These are phyloP conservation scores for Naganishia sp. DNA, from an alignment of 1,284 basidiomycete species.

Conservation along the genomic window DNA sequence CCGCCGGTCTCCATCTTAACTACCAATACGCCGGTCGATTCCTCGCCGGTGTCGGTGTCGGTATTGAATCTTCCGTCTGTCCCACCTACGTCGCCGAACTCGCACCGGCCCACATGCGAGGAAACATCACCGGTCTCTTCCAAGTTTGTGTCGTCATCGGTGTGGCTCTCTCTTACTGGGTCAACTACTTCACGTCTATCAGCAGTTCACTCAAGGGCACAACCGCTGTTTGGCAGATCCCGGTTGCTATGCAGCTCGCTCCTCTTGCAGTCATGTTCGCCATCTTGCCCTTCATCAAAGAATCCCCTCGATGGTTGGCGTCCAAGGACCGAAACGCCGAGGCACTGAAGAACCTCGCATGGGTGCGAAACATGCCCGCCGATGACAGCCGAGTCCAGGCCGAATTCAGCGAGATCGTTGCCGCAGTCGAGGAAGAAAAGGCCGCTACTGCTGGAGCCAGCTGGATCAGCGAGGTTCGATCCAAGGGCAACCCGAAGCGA, in stretches of 20 bases:
- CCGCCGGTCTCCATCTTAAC: slow-evolving; percentile 48
- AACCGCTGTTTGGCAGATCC: slow-evolving; percentile 46
- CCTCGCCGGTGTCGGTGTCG: slow-evolving; percentile 44
- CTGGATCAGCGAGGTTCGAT: slow-evolving; percentile 61
- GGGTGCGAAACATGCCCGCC: slow-evolving; percentile 63
- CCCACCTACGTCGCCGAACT: slow-evolving; percentile 53
- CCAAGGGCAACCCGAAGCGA: slow-evolving; percentile 70
- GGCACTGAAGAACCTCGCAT: slow-evolving; percentile 58
- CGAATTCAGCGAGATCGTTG: slow-evolving; percentile 57
- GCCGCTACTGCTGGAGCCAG: slow-evolving; percentile 24
- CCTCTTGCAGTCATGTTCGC: slow-evolving; percentile 57
- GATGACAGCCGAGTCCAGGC: slow-evolving; percentile 59
- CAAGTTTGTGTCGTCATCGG: slow-evolving; percentile 68
- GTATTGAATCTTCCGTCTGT: slow-evolving; percentile 44
- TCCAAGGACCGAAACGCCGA: slow-evolving; percentile 59
- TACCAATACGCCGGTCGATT: slow-evolving; percentile 58
- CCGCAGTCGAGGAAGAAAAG: slow-evolving; percentile 34
- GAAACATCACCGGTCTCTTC: slow-evolving; percentile 63
- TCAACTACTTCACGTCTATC: slow-evolving; percentile 56
- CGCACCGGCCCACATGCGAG: slow-evolving; percentile 56
- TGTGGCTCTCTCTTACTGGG: slow-evolving; percentile 38
- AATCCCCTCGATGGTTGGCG: slow-evolving; percentile 66
- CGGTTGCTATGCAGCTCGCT: slow-evolving; percentile 56
- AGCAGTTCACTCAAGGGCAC: slow-evolving; percentile 41
- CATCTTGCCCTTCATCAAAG: slow-evolving; percentile 60